Percentiles rank a stretch among this genome's conserved stretches.
Evolutionary conservation across 352 stramenopile genomes (phyloP).

Genomic region (Phytophthora colocasiae): DNA sequence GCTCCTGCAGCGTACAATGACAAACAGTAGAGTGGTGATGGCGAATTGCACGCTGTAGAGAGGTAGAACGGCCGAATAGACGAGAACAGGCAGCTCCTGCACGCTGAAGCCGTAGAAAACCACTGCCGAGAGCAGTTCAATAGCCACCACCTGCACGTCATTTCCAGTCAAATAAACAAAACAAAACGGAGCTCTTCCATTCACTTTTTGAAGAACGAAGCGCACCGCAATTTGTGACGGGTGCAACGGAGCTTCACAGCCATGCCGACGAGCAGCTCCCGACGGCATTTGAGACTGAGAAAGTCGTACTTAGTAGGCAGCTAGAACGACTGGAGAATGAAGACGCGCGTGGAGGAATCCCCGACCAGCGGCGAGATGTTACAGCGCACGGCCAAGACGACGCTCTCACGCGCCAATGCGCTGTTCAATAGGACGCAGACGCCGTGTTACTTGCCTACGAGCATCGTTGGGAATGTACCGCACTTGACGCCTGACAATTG

Average conservation of each 20-base stretch:
- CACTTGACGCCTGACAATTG: constrained; percentile 83
- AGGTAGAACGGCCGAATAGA: constrained; percentile 42
- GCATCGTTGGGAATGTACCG: constrained; percentile 69
- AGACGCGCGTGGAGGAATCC: constrained; percentile 12
- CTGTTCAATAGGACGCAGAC: constrained; percentile 55
- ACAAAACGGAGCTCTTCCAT: too few relatives aligned
- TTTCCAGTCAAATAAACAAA: background rate
- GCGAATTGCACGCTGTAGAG: constrained; percentile 57
- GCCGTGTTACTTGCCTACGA: constrained; percentile 79
- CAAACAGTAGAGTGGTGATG: constrained; percentile 42
- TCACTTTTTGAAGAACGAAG: background rate
- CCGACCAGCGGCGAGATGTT: constrained; percentile 43
- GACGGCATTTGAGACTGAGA: constrained; percentile 8
- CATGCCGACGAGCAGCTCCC: constrained; percentile 46
- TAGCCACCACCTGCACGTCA: constrained; percentile 41
- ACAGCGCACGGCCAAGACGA: constrained; percentile 12
- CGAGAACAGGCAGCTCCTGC: constrained; percentile 47
- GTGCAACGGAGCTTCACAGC: constrained; percentile 55
- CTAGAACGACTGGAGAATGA: background rate
- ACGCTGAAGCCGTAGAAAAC: constrained; percentile 60
- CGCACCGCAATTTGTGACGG: constrained; percentile 46
- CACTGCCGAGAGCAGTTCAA: constrained; percentile 43
- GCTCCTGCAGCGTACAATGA: constrained; percentile 25
- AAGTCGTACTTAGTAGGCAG: constrained; percentile 26
- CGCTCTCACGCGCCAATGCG: constrained; percentile 18